Conservation (phyloP, 208 protist genomes). For the Crithidia brevicula region DNA sequence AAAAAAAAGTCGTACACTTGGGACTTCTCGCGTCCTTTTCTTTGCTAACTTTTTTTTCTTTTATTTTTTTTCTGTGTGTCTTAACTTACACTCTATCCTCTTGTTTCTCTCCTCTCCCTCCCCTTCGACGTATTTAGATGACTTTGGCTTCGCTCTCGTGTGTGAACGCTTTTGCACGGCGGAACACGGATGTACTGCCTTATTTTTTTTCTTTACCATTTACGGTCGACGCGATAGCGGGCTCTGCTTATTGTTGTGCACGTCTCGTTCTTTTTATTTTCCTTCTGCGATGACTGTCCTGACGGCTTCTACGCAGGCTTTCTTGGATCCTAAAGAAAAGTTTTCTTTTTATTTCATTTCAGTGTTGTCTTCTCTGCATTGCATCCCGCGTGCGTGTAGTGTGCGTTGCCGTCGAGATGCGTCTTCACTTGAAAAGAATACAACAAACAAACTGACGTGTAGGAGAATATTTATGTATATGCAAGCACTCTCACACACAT, state of each 20-base stretch:
- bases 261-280: constrained; percentile 25
- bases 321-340: constrained; percentile 30
- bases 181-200: background rate
- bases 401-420: constrained; percentile 2
- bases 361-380: constrained; percentile 28
- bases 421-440: constrained; percentile 13
- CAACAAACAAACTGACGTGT: no score
- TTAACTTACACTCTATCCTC: constrained; percentile 17
- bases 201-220: constrained; percentile 8
- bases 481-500: no score
- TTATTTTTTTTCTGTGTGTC: constrained; percentile 11
- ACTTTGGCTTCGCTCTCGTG: constrained; percentile 3
- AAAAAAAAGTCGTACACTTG: constrained; percentile 19
- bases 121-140: constrained; percentile 6
- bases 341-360: constrained; percentile 33
- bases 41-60: constrained; percentile 25
- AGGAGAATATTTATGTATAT: no score
- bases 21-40: constrained; percentile 8
- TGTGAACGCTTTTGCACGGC: constrained; percentile 5
- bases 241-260: constrained; percentile 14
- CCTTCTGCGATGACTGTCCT: constrained; percentile 15
- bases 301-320: constrained; percentile 22
- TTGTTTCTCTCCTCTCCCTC: constrained; percentile 14
- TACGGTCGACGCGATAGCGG: constrained; percentile 8
- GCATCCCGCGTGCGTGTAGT: constrained; percentile 7